These are phyloP conservation scores for Penicillium sp. DNA, from an alignment of 2,329 filamentous ascomycete genomes.

Conservation along the genomic window DNA sequence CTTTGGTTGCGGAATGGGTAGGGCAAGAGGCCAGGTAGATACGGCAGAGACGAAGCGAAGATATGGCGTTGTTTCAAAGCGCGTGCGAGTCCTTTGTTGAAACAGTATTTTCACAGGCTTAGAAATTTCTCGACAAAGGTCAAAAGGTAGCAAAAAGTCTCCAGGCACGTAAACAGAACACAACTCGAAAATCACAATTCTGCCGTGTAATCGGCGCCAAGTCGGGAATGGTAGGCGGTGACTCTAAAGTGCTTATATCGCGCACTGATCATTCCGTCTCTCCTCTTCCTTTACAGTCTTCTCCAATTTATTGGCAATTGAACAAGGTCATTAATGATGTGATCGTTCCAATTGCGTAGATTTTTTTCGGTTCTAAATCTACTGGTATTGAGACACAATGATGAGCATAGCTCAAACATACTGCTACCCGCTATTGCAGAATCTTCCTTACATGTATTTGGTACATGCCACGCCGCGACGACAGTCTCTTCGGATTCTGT, in stretches of 20 bases:
- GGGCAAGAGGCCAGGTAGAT: not conserved
- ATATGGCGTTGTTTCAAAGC: not conserved
- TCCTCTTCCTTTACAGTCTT: not conserved
- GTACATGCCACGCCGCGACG: slow-evolving; percentile 41
- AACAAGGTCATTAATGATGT: slow-evolving; percentile 8
- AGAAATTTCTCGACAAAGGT: not conserved
- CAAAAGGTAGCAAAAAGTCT: not conserved
- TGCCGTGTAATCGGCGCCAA: slow-evolving; percentile 4
- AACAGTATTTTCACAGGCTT: too few relatives aligned
- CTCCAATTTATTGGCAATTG: not conserved
- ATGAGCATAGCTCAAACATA: not conserved
- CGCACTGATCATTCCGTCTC: not conserved
- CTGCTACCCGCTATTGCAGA: not conserved
- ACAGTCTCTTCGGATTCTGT: slow-evolving; percentile 47
- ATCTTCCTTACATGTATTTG: not conserved
- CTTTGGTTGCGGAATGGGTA: not conserved
- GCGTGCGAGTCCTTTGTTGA: not conserved
- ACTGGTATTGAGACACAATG: not conserved
- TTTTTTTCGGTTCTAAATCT: not conserved
- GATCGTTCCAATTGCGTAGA: not conserved
- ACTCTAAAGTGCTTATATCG: not conserved
- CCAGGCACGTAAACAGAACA: slow-evolving; percentile 2
- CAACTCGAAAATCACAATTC: slow-evolving; percentile 2
- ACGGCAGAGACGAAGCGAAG: not conserved
- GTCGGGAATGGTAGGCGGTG: slow-evolving; percentile 1